Base-by-base conservation (phyloP, 768 basidiomycete species). In the Candolleomyces efflorescens region DNA sequence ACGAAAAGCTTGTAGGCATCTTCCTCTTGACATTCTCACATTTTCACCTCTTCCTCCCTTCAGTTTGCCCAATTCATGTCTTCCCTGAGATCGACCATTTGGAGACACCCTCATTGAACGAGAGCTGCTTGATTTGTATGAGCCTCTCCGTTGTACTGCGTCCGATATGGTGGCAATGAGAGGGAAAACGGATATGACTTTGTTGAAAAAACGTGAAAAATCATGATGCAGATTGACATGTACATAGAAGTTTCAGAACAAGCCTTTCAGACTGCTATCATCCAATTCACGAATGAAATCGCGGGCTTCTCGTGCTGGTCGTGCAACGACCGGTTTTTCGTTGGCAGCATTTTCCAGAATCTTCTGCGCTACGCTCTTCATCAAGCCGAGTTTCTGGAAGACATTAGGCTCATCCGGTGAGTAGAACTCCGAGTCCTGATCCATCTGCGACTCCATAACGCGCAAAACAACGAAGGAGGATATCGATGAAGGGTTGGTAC, bases 291-390 rank as follows among this genome's bases (percentile, higher is more conserved):
- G 81, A 26, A 95, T 66, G 22, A 87, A 56, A 52, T 96, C 94
- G 60, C 86, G 79, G 2, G 94, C 87, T 66, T 95, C 92, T 45
- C 93, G 76, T 6, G 92, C 89, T 0, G 92, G 92, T 47, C 92
- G 77, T 10, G 90, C 79, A 44, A 95, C 83, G 18, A 81, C 77
- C 2, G 90, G 84, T 37, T 82, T 82, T 44, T 94, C 91, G 59
- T 79, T 85, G 2, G 78, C 83, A 0, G 82, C 79, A 63, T 86
- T 83, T 60, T 89, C 86, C 53, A 84, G 74, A 3, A 89, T 78
- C 68, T 94, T 94, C 68, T 87, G 82, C 0, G 88, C 83, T 3
- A 94, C 82, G 43, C 72, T 80, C 5, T 79, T 79, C 32, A 89
- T 71, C 5, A 89, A 63, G 3, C 79, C 78, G 2, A 92, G 75